Evolutionary conservation across 441 rosid species (phyloP).

Genomic region (Syzygium malaccense): DNA sequence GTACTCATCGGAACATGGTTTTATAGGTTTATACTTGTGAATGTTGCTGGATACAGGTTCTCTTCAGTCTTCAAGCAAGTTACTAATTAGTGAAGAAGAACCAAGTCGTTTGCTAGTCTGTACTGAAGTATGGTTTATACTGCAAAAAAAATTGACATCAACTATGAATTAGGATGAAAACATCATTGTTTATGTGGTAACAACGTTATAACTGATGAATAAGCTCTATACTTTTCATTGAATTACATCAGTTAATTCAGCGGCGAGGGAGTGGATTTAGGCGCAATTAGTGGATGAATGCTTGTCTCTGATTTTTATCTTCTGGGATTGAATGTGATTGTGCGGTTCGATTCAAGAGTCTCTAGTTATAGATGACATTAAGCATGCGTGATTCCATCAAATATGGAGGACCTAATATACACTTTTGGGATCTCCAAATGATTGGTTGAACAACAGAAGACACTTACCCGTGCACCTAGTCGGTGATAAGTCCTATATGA

Average conservation of each 20-base stretch:
- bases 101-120: neutral
- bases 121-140: neutral
- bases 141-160: neutral
- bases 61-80: neutral
- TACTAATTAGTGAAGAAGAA: neutral
- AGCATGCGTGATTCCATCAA: neutral
- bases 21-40: neutral
- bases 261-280: neutral
- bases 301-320: neutral
- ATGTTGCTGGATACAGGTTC: neutral
- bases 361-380: neutral
- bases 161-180: neutral
- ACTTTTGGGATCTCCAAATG: neutral
- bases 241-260: neutral
- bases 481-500: neutral
- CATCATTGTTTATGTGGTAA: neutral
- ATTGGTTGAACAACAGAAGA: neutral
- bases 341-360: neutral
- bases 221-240: neutral
- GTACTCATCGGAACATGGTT: neutral
- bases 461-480: neutral
- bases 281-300: neutral
- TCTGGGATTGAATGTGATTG: neutral
- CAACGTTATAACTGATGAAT: neutral
- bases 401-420: neutral